Base-by-base conservation (phyloP, 2,329 filamentous ascomycete species). In the Niveomyces coronatus region DNA sequence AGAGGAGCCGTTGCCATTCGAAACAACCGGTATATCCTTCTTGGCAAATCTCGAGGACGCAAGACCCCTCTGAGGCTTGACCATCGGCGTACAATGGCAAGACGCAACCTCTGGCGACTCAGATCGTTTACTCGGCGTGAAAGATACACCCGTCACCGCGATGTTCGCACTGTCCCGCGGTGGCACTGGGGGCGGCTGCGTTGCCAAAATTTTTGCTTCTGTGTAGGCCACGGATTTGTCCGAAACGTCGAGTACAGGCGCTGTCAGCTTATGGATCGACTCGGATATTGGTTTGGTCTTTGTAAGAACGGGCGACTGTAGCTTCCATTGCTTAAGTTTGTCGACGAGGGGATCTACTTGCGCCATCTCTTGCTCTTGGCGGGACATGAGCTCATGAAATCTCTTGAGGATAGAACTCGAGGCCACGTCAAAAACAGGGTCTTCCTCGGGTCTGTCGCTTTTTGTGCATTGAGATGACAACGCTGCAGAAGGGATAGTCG, bases 31-130 rank as follows among this genome's bases (percentile, higher is more conserved):
- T 9, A 7, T 31, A 31, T 36, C 40, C 18, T 38, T 14, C 8
- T 24, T 16, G 6, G 40, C 35, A 28, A 35, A 42, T 13, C 40
- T 17, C 11, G 35, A 42, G 18, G 31, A 13, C 13, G 40, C 15
- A 11, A 42, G 31, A 7, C 39, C 39, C 9, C 31, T 27, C 20
- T 34, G 34, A 3, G 30, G 28, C 10, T 30, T 30, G 2, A 30
- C 5, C 10, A 16, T n/a, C n/a, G 34, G 34, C 8, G 22, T 19
- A 31, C 40, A 42, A 14, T 20, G 38, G 20, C 40, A 42, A 5
- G 4, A 19, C 9, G 13, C 13, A 13, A 26, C 16, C 13, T 11
- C 19, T 7, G 16, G 11, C n/a, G 32, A 35, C 9, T 27, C 17
- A 9, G 13, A 14, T 14, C 29, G 24, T 7, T 28, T 14, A n/a